phyloP scores from a whole-genome alignment of 2,329 filamentous ascomycete genomes.

The Cercospora nicotianae region DNA sequence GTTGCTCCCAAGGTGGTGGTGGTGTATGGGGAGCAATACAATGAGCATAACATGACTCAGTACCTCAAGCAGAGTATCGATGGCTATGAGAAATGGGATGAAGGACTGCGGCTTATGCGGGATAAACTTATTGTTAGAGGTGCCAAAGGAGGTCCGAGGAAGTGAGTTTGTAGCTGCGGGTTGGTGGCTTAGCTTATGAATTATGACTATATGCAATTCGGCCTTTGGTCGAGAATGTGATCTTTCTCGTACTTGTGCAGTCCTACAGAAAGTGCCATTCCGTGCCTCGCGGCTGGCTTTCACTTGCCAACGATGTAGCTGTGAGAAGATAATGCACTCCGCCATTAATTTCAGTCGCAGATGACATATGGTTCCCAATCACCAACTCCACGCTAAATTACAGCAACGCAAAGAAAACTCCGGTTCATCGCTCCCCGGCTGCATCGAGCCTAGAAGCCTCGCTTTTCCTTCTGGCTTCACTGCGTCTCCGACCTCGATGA shows the following conservation, averaged over 20 bases:
- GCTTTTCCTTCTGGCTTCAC: neutral
- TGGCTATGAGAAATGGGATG: slow-evolving; percentile 43
- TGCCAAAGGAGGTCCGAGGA: slow-evolving; percentile 41
- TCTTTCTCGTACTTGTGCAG: neutral
- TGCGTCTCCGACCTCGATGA: neutral
- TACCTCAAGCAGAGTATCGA: slow-evolving; percentile 61
- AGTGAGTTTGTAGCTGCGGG: neutral
- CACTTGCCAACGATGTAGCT: neutral
- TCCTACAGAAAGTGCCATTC: neutral
- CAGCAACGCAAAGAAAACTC: neutral
- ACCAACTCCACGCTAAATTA: neutral
- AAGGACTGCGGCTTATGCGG: slow-evolving; percentile 47
- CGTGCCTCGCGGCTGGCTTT: neutral
- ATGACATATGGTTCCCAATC: neutral
- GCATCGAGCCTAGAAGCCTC: neutral
- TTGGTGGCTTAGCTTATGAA: neutral
- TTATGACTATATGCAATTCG: slow-evolving; percentile 5
- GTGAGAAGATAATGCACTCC: too few species aligned
- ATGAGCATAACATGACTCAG: slow-evolving; percentile 71
- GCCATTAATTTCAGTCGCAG: too few species aligned
- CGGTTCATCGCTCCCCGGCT: neutral
- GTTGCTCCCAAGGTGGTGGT: slow-evolving; percentile 55
- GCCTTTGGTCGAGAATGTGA: neutral
- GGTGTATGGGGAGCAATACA: slow-evolving; percentile 76
- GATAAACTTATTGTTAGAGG: slow-evolving; percentile 47